Evolutionary conservation across 1,284 basidiomycete species (phyloP).

Genomic region (Cryptococcus depauperatus): DNA sequence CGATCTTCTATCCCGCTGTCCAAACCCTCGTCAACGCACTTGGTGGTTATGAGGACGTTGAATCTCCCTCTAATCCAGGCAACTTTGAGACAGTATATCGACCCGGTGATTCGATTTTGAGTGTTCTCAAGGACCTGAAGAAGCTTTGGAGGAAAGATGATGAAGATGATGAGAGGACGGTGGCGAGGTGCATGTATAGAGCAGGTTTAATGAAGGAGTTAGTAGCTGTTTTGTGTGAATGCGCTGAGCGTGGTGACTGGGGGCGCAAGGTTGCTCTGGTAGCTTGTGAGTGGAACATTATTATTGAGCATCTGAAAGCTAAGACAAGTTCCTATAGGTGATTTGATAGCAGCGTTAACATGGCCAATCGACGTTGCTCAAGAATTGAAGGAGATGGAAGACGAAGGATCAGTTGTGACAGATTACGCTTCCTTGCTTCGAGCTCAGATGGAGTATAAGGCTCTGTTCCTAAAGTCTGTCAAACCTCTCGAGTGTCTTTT

Average conservation of each 20-base stretch:
- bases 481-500: slow-evolving; percentile 37
- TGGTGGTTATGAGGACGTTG: slow-evolving; percentile 47
- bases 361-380: slow-evolving; percentile 93
- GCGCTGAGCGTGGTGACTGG: slow-evolving; percentile 57
- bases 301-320: not conserved
- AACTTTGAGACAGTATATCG: slow-evolving; percentile 55
- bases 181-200: slow-evolving; percentile 81
- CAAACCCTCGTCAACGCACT: slow-evolving; percentile 40
- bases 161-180: slow-evolving; percentile 84
- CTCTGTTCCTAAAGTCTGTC: slow-evolving; percentile 22
- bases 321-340: slow-evolving; percentile 48
- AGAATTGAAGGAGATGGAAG: slow-evolving; percentile 79
- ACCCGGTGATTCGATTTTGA: slow-evolving; percentile 72
- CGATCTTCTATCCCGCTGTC: slow-evolving; percentile 40
- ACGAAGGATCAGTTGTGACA: slow-evolving; percentile 63
- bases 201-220: slow-evolving; percentile 79
- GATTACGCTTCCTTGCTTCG: slow-evolving; percentile 77
- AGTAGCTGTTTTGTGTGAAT: slow-evolving; percentile 70
- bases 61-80: slow-evolving; percentile 46
- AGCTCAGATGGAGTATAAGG: slow-evolving; percentile 79
- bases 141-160: slow-evolving; percentile 91
- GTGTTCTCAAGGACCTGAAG: slow-evolving; percentile 86
- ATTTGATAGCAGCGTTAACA: slow-evolving; percentile 87
- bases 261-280: slow-evolving; percentile 65
- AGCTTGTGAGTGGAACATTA: slow-evolving; percentile 49